Conservation (phyloP, 2,329 filamentous ascomycete genomes). For the Simplicillium sp. region DNA sequence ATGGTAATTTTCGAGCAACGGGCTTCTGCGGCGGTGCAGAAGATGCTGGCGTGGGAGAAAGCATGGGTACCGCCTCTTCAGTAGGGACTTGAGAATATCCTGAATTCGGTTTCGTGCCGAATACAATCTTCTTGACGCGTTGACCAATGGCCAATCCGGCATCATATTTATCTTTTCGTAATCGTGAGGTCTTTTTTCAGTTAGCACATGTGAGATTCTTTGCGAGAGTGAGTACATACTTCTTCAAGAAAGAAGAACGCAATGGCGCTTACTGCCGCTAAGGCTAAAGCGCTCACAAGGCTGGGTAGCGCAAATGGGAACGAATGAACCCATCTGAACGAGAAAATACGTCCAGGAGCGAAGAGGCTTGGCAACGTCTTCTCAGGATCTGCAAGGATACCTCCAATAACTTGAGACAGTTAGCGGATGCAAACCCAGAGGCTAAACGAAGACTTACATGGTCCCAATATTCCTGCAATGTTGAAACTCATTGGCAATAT, state of each 20-base stretch:
- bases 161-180: constrained; percentile 35
- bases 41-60: constrained; percentile 1
- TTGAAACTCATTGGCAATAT: constrained; percentile 39
- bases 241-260: constrained; percentile 61
- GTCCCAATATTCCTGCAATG: constrained; percentile 33
- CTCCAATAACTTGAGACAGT: constrained; percentile 41
- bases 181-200: constrained; percentile 32
- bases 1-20: constrained; percentile 17
- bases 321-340: constrained; percentile 52
- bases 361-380: constrained; percentile 53
- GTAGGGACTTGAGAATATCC: constrained; percentile 21
- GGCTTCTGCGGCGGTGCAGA: constrained; percentile 6
- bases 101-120: constrained; percentile 15
- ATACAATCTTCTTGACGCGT: constrained; percentile 19
- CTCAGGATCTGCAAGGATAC: constrained; percentile 57
- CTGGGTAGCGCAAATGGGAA: constrained; percentile 66
- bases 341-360: constrained; percentile 46
- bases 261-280: constrained; percentile 42
- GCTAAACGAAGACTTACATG: constrained; percentile 20
- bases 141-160: constrained; percentile 27
- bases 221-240: constrained; percentile 20
- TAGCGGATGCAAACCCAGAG: background rate
- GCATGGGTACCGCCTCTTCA: constrained; percentile 4
- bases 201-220: constrained; percentile 2
- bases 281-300: constrained; percentile 52